Base-by-base conservation (phyloP, 2,329 filamentous ascomycete genomes). In the Cladosporium phlei region DNA sequence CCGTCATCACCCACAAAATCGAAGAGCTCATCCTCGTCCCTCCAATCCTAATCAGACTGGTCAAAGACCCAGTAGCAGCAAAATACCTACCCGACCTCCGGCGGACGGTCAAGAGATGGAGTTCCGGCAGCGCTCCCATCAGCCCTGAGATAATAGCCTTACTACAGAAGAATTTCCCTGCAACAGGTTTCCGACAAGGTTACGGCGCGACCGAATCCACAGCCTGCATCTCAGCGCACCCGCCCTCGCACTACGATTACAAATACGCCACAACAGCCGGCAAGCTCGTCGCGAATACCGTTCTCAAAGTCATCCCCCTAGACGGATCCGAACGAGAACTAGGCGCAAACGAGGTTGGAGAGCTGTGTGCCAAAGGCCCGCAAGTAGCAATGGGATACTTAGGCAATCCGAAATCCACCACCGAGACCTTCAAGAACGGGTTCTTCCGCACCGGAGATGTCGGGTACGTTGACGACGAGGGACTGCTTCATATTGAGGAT, bases 151-250 rank as follows among this genome's bases (percentile, higher is more conserved):
- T 85, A 45, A 70, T 83, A 16, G 68, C 74, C 14, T 67, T 73
- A 28, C 64, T 84, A 7, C 64, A 76, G 34, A 64, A 69, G 38
- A 73, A 70, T 38, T 83, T 82, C 53, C 80, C 80, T 0, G 61
- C 70, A 0, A 79, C 75, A 0, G 78, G 78, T 0, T 81, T 84
- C 61, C 79, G 79, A 55, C 80, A 83, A 57, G 80, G 79, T 1
- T 85, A 83, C 55, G 82, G 82, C n/a, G 83, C 85, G 73, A 85
- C 81, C 0, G 82, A 84, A 61, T 76, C 72, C 0, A 84, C 78
- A 55, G 73, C 70, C 1, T 83, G 78, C 54, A 80, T 85, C 47
- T 81, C 79, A 0, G 71, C 75, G 2, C 80, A 83, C 43, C 77
- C 80, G 2, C 74, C 74, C 0, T 68, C 72, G 0, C 73, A 75